Evolutionary conservation across 2,329 filamentous ascomycete genomes (phyloP), one percentile per base, ranked within the genome.

Genomic region (Fonsecaea pugnacius): DNA sequence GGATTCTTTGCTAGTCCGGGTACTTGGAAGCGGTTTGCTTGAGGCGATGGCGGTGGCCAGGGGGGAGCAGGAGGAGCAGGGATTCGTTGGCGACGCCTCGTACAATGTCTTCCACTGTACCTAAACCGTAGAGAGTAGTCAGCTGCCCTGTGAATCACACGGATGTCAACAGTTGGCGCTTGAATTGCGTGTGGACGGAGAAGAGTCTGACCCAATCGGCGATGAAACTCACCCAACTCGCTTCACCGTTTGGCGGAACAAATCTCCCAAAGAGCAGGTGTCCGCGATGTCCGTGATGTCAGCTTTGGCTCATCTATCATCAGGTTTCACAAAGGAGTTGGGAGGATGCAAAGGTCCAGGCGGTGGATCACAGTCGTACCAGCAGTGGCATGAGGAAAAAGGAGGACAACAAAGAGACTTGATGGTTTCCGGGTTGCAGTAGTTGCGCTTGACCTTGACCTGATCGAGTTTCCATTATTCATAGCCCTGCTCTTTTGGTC

Each of bases 391-490:
- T 46, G 14, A 27, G 40, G 54, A 57, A n/a, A 48, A 27, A 48
- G 1, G 43, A 48, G 18, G 43, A 48, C 18, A 24, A 10, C 3
- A 46, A 21, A 48, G 43, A 8, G 6, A 43, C 38, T 6, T 40
- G 12, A 16, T 14, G 36, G 27, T 30, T 30, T 40, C 36, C 36
- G 40, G 18, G 40, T 24, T 46, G 40, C 40, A 46, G 40, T 46
- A 46, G 40, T 21, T 46, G 40, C n/a, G 40, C 50, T 38, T 51
- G 50, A 53, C 55, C 54, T 58, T 66, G 58, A 35, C 61, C 58
- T 40, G 57, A 66, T 66, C 61, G 66, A 68, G 64, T 68, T 68
- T 68, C 66, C 53, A 68, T 68, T 68, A 68, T 64, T 66, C 66
- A 68, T 60, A 68, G 58, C 59, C 51, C 57, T 58, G 58, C 35